phyloP scores from a whole-genome alignment of 2,329 filamentous ascomycete species.

The Aspergillus sergii region DNA sequence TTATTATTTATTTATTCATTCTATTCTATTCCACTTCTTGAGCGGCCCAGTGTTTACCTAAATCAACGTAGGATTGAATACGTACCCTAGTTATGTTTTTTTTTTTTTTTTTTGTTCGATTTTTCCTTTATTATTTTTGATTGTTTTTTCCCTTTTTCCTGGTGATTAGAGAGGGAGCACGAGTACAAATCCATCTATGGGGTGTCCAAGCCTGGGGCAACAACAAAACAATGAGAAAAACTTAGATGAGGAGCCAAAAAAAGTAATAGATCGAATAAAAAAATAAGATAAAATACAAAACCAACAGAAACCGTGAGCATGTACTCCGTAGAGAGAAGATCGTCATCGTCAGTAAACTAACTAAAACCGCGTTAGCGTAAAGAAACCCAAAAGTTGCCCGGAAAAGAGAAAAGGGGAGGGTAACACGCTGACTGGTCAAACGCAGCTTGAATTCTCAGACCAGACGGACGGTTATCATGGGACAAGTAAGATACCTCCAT shows the following conservation, averaged over 20 bases:
- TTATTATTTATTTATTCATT: neutral
- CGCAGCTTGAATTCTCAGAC: neutral
- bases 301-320: neutral
- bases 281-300: neutral
- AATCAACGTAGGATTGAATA: neutral
- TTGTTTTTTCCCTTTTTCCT: neutral
- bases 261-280: neutral
- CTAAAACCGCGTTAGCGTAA: neutral
- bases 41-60: neutral
- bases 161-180: neutral
- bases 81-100: neutral
- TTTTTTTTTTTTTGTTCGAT: neutral
- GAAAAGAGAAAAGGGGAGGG: slow-evolving; percentile 1
- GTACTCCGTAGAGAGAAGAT: neutral
- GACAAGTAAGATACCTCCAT: slow-evolving; percentile 1
- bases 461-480: neutral
- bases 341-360: neutral
- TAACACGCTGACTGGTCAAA: slow-evolving; percentile 4
- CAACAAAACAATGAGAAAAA: neutral
- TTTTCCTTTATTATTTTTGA: neutral
- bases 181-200: slow-evolving; percentile 1
- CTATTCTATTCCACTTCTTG: neutral
- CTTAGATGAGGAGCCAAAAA: neutral
- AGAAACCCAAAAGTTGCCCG: neutral
- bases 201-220: neutral